Conservation (phyloP, 2,329 filamentous ascomycete genomes). For the Pseudogymnoascus sp. region DNA sequence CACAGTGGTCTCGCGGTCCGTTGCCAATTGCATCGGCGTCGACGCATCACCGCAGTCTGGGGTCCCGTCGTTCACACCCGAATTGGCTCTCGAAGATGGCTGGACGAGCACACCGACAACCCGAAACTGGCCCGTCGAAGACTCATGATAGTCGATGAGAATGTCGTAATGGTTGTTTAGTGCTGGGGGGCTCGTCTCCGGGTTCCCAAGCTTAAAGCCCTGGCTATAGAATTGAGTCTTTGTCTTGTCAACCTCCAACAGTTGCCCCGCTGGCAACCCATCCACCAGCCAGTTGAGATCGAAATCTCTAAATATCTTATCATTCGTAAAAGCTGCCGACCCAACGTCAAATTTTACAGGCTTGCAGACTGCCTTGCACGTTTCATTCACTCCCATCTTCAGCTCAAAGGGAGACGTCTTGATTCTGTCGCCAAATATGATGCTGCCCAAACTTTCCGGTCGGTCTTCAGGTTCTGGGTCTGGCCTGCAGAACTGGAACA, state of each 20-base stretch:
- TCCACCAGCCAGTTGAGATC: slow-evolving; percentile 95
- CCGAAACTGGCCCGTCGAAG: slow-evolving; percentile 63
- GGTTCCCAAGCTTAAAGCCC: slow-evolving; percentile 73
- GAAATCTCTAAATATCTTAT: slow-evolving; percentile 75
- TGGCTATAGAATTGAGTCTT: slow-evolving; percentile 80
- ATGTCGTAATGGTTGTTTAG: slow-evolving; percentile 98
- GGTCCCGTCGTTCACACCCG: slow-evolving; percentile 41
- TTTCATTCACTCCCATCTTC: slow-evolving; percentile 78
- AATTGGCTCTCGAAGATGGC: slow-evolving; percentile 63
- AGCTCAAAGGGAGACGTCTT: slow-evolving; percentile 92
- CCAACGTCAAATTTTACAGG: slow-evolving; percentile 57
- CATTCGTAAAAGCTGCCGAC: slow-evolving; percentile 72
- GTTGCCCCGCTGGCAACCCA: slow-evolving; percentile 82
- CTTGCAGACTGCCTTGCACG: slow-evolving; percentile 74
- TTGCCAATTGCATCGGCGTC: slow-evolving; percentile 55
- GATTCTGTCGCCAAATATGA: slow-evolving; percentile 94
- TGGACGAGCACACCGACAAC: slow-evolving; percentile 90
- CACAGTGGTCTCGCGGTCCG: slow-evolving; percentile 58
- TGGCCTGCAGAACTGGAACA: slow-evolving; percentile 83
- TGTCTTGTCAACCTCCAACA: slow-evolving; percentile 68
- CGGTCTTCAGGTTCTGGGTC: slow-evolving; percentile 69
- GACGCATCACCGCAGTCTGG: slow-evolving; percentile 54
- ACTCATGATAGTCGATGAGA: slow-evolving; percentile 82
- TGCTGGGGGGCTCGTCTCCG: slow-evolving; percentile 47
- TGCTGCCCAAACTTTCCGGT: slow-evolving; percentile 87